Conservation (phyloP, 805 yeast species). For the Nakazawaea molendinolei region DNA sequence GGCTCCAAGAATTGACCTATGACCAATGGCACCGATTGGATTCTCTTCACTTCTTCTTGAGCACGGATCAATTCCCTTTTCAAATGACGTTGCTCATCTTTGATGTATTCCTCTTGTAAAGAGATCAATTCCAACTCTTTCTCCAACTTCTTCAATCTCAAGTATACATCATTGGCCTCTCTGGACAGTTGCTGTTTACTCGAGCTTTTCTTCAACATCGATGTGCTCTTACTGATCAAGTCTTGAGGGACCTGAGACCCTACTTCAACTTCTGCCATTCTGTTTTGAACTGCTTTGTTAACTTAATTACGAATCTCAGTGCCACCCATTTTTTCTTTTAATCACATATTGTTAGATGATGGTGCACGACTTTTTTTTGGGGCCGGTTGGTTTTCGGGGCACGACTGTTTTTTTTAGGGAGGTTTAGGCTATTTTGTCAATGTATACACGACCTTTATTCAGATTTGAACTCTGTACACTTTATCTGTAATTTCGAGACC, state of each 20-base stretch:
- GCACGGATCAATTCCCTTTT: constrained; percentile 93
- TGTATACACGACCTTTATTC: too few relatives aligned
- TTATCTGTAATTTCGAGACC: constrained; percentile 8
- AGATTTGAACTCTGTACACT: constrained; percentile 3
- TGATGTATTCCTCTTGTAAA: constrained; percentile 93
- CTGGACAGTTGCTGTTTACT: constrained; percentile 15
- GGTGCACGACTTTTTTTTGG: too few relatives aligned
- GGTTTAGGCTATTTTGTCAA: too few relatives aligned
- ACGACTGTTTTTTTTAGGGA: neutral
- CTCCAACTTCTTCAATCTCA: constrained; percentile 80
- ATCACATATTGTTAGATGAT: too few relatives aligned
- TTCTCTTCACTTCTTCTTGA: constrained; percentile 96
- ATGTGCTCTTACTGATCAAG: constrained; percentile 18
- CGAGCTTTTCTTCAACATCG: constrained; percentile 11
- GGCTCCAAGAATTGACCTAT: constrained; percentile 98
- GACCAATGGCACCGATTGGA: constrained; percentile 94
- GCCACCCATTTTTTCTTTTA: constrained; percentile 1
- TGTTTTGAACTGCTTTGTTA: too few relatives aligned
- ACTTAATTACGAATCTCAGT: too few relatives aligned
- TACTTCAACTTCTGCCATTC: constrained; percentile 68
- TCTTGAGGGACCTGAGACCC: too few relatives aligned
- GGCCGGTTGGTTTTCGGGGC: neutral
- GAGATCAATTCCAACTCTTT: constrained; percentile 79
- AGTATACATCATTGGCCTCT: constrained; percentile 60
- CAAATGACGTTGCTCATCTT: constrained; percentile 95